A percentile compares a stretch with the other conserved stretches of the same genome.
Conservation (phyloP, 2,329 filamentous ascomycete species). For the Harringtonia lauricola region DNA sequence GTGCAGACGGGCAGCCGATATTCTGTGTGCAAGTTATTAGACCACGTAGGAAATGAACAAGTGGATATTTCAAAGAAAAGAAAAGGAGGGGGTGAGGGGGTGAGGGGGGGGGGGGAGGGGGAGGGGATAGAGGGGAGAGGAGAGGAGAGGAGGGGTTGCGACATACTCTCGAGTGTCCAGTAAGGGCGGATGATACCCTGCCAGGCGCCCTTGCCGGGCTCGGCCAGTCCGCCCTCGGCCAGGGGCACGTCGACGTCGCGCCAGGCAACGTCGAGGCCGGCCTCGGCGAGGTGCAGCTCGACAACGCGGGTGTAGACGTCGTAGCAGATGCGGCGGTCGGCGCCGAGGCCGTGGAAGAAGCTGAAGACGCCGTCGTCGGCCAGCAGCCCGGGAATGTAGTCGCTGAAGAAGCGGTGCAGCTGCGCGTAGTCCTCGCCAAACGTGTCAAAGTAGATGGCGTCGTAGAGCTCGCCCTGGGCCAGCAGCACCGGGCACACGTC, state of each 20-base stretch:
- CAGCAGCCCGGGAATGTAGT: slow-evolving; percentile 72
- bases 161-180: slow-evolving; percentile 69
- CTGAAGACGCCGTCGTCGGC: slow-evolving; percentile 65
- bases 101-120: too few species aligned
- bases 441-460: slow-evolving; percentile 94
- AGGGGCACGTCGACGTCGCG: slow-evolving; percentile 63
- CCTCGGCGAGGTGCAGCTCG: slow-evolving; percentile 82
- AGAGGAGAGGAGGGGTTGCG: background rate
- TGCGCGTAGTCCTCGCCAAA: slow-evolving; percentile 90
- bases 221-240: slow-evolving; percentile 52
- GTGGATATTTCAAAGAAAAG: slow-evolving; percentile 3
- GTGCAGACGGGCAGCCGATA: slow-evolving; percentile 67
- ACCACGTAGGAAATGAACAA: too few species aligned
- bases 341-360: slow-evolving; percentile 85
- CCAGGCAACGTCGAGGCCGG: slow-evolving; percentile 85
- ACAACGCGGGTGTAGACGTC: slow-evolving; percentile 91
- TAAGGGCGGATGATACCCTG: slow-evolving; percentile 79
- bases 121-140: too few species aligned
- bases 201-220: slow-evolving; percentile 68
- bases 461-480: slow-evolving; percentile 58
- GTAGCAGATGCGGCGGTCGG: slow-evolving; percentile 85
- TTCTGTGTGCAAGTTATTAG: slow-evolving; percentile 30
- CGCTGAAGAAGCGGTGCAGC: slow-evolving; percentile 77
- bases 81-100: too few species aligned
- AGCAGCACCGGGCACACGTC: slow-evolving; percentile 62